These are phyloP conservation scores for Pythium aphanidermatum DNA, from an alignment of 352 stramenopile species.

Conservation along the genomic window DNA sequence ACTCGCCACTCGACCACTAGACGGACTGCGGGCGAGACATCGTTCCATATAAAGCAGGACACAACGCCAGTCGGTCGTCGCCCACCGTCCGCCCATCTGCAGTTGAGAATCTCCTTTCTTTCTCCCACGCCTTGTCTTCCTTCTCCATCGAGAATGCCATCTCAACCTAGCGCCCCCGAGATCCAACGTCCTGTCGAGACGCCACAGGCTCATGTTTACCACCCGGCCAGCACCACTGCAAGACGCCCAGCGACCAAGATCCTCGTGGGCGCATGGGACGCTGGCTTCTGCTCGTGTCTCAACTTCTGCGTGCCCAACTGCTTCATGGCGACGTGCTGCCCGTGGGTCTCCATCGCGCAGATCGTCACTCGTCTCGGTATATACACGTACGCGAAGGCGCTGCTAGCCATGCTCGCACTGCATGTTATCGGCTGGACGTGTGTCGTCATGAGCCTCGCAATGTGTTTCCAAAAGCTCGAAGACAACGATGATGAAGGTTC, in stretches of 20 bases:
- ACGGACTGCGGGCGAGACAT: too few species aligned
- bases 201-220: too few species aligned
- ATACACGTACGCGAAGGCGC: slow-evolving; percentile 27
- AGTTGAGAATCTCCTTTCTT: too few species aligned
- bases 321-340: slow-evolving; percentile 41
- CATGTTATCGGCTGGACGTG: slow-evolving; percentile 6
- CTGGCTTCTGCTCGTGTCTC: slow-evolving; percentile 38
- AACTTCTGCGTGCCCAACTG: slow-evolving; percentile 39
- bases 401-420: slow-evolving; percentile 28
- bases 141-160: neutral
- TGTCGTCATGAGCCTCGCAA: neutral
- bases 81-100: too few species aligned
- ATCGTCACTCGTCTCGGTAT: slow-evolving; percentile 43
- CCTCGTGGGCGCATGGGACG: slow-evolving; percentile 22
- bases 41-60: too few species aligned
- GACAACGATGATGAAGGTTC: neutral
- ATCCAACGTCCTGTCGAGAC: too few species aligned
- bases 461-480: slow-evolving; percentile 10
- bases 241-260: slow-evolving; percentile 6
- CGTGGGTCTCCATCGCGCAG: slow-evolving; percentile 51
- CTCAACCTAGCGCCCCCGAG: slow-evolving; percentile 6
- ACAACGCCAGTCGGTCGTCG: too few species aligned
- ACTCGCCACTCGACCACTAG: too few species aligned
- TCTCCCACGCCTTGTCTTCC: too few species aligned
- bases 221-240: neutral